Base-by-base conservation (phyloP, 441 rosid genomes). In the Biscutella laevigata region DNA sequence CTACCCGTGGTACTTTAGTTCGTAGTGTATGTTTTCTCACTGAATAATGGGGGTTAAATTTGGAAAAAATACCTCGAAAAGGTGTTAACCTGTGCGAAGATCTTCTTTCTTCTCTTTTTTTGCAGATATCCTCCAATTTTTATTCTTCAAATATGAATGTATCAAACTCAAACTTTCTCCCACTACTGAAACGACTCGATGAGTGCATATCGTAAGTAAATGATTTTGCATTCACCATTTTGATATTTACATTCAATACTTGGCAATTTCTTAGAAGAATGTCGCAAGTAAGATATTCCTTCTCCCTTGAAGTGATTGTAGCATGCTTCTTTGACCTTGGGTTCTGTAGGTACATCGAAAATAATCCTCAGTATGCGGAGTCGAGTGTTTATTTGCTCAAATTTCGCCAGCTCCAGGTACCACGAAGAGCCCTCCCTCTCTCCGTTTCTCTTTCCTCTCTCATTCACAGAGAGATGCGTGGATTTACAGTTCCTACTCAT, bases 341-440 rank as follows among this genome's bases (percentile, higher is more conserved):
- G 14, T 42, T 42, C 21, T 59, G 15, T 53, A 92, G 98, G 71
- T 92, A 92, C 63, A 83, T 88, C 34, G 96, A 88, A 64, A 74
- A 71, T 69, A 92, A 88, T 68, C 96, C 84, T 7, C 96, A 88
- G 41, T 92, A 85, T 75, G 96, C 96, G 38, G 98, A 92, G 74
- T 88, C 98, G 4, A 76, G 83, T 62, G 89, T 86, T 59, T 88
- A 88, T 80, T 74, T 92, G 73, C 86, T 92, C 47, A 92, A 92
- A 76, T 88, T 92, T 73, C 89, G 89, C 37, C 96, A 92, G 68
- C 96, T 92, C 53, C 96, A 92, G 96, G 98, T 86, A 67, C 54
- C 78, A 61, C 3, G 10, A 39, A 46, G 53, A 47, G 40, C 36
- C 37, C 32, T 29, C 27, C 37, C 56, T 39, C 21, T 50, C n/a